Evolutionary conservation across 441 rosid species (phyloP), one percentile per base, ranked within the genome.

Genomic region (Populus hybrid): DNA sequence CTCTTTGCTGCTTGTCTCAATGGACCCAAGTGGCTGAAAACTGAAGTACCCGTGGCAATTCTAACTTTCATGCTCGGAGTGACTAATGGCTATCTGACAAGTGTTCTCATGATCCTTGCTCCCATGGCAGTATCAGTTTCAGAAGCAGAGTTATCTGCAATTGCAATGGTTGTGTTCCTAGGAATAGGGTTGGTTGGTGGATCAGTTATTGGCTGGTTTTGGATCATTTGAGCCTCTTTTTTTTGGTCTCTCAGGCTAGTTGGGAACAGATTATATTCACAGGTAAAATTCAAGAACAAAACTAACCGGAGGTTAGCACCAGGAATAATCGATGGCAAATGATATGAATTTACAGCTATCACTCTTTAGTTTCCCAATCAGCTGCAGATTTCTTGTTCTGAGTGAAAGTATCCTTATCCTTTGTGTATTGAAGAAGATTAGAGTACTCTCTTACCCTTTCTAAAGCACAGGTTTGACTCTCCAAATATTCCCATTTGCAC

Each of bases 61-160:
- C 74, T 90, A 74, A 94, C 97, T 14, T 90, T 88, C 72, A 65
- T 88, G 89, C 91, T 92, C 2, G 98, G 95, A 7, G 79, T 89
- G 35, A 90, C 89, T 6, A 92, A 94, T 50, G 97, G 98, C 6
- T 94, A 92, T 79, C 85, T 94, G 59, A 92, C 97, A 63, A 91
- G 97, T 42, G 90, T 89, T 50, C 79, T 91, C 23, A 94, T 92
- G 97, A 91, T 91, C 77, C 85, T 91, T 46, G 76, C 90, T 65
- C 97, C 97, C 0, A 92, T 90, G 84, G 79, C 87, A 6, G 97
- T 91, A 50, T 88, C 88, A 1, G 85, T 82, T 42, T 71, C 87
- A 2, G 98, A 94, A 70, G 88, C 94, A 32, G 98, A 95, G 78
- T 78, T 93, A 46, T 87, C 92, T 14, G 98, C 98, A 7, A 83